Evolutionary conservation across 768 basidiomycete species (phyloP), one percentile per base, ranked within the genome.

Genomic region (Lactarius sanguifluus): DNA sequence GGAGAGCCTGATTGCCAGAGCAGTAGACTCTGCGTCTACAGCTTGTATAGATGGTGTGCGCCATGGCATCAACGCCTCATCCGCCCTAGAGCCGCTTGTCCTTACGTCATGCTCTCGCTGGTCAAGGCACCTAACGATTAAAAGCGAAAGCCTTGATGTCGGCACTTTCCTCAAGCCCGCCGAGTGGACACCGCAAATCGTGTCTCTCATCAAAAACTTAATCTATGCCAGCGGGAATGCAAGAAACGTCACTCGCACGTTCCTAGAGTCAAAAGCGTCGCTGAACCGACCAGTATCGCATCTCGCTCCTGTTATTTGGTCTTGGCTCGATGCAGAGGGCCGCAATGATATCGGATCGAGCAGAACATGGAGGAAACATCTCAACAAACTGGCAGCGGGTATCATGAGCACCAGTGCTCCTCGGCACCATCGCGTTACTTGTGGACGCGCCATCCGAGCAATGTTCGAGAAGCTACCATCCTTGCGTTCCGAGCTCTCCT

Each of bases 101-200:
- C 36, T 50, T 9, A 38, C 32, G 10, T 54, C 68, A 18, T 59
- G 54, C 16, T 59, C 55, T 32, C 64, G 62, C 32, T 70, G 70
- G 70, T 56, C 61, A 28, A 68, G 62, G 16, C 69, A 60, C 8
- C 34, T 28, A 9, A 56, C 23, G 25, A 34, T 56, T 13, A n/a
- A 23, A 32, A 32, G 25, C 16, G 68, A 66, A 20, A 70, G 73
- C 23, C 66, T 79, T 43, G 61, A 77, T 62, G 50, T 79, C 32
- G 68, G 72, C 18, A 58, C 74, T 5, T 78, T 86, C 63, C 76
- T 89, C 16, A 66, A 66, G 5, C 80, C 80, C 65, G 72, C 79
- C 7, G 55, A 69, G 0, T 86, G 85, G 82, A 79, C 80, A 0
- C 65, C 70, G 1, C 77, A 82, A 4, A 85, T 81, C 0, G 76